phyloP scores from a whole-genome alignment of 768 basidiomycete species.

The Mycena pura region DNA sequence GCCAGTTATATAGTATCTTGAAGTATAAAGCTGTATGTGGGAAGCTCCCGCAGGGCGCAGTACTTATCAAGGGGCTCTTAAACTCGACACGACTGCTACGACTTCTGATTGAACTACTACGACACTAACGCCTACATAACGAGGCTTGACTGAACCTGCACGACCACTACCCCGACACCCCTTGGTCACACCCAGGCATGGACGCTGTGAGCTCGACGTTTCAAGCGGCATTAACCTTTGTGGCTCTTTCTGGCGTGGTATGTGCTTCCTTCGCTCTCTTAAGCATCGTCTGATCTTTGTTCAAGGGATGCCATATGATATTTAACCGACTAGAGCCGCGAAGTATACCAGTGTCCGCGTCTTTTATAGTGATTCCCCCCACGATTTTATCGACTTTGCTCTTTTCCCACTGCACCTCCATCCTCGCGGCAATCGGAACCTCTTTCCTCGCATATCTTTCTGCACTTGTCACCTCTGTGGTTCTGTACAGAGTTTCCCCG shows the following conservation, averaged over 20 bases:
- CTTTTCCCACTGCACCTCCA: not conserved
- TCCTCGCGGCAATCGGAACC: not conserved
- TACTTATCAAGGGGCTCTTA: not conserved
- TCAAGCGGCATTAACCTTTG: not conserved
- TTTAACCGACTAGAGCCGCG: conserved; percentile 14
- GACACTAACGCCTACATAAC: not conserved
- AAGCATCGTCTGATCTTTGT: not conserved
- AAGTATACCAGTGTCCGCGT: not conserved
- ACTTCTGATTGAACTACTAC: not conserved
- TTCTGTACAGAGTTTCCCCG: conserved; percentile 41
- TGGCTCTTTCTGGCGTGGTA: conserved; percentile 2
- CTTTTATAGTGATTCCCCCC: conserved; percentile 13
- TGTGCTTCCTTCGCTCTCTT: not conserved
- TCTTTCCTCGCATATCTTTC: not conserved
- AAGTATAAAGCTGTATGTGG: conserved; percentile 19
- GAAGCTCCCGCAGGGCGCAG: not conserved
- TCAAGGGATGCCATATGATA: conserved; percentile 10
- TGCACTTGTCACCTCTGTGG: conserved; percentile 3
- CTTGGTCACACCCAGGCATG: not conserved
- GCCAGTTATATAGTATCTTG: not conserved
- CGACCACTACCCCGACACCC: not conserved
- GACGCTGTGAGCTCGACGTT: not conserved
- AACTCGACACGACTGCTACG: not conserved
- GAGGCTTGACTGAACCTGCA: too few species aligned
- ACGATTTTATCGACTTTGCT: not conserved